These are phyloP conservation scores for Evernia prunastri DNA, from an alignment of 495 filamentous ascomycete species.

Conservation along the genomic window DNA sequence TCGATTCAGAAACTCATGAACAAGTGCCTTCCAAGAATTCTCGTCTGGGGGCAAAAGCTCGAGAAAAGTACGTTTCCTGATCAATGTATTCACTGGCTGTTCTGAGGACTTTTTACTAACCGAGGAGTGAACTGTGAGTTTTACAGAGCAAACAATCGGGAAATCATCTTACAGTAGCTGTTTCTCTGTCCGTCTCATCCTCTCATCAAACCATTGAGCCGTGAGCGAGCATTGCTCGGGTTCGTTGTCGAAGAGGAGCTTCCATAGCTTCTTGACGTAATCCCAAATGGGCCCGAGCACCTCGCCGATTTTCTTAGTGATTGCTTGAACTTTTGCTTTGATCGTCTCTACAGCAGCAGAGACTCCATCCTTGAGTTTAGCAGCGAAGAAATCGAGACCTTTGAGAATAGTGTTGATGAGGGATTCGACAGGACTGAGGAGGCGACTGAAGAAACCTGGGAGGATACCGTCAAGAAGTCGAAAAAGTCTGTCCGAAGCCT, in stretches of 20 bases:
- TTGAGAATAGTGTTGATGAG: slow-evolving; percentile 4
- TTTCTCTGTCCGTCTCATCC: slow-evolving; percentile 11
- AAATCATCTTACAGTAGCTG: slow-evolving; percentile 17
- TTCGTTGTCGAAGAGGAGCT: slow-evolving; percentile 11
- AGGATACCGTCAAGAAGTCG: slow-evolving; percentile 12
- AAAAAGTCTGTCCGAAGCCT: slow-evolving; percentile 13
- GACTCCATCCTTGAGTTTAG: slow-evolving; percentile 10
- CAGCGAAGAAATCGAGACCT: slow-evolving; percentile 10
- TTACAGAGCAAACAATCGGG: too few species aligned
- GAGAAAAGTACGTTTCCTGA: too few species aligned
- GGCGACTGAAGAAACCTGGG: slow-evolving; percentile 10
- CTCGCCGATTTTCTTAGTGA: slow-evolving; percentile 5
- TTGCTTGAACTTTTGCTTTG: background rate
- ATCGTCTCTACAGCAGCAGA: slow-evolving; percentile 4
- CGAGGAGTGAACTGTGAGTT: too few species aligned
- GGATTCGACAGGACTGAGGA: background rate
- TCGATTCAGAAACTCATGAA: too few species aligned
- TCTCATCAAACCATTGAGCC: slow-evolving; percentile 17
- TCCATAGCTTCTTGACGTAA: slow-evolving; percentile 15
- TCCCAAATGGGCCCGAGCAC: slow-evolving; percentile 14
- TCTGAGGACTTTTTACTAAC: too few species aligned
- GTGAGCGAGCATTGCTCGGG: slow-evolving; percentile 13
- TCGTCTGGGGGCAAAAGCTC: too few species aligned
- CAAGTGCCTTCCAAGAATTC: too few species aligned
- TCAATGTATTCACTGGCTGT: too few species aligned